Base-by-base conservation (phyloP, 2,329 filamentous ascomycete genomes). In the Paecilomyces variotii region DNA sequence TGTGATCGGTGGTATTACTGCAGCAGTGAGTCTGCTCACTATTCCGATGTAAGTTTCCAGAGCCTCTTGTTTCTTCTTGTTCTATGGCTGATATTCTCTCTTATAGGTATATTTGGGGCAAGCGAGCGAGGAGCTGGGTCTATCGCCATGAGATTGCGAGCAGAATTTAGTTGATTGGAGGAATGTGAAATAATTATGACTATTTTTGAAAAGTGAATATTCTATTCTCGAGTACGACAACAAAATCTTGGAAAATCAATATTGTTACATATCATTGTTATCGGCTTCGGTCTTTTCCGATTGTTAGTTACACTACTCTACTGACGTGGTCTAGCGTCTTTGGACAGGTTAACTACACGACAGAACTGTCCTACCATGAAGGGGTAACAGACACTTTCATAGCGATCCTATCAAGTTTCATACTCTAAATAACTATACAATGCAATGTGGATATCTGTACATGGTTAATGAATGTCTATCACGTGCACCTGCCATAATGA, bases 1-100 rank as follows among this genome's bases (percentile, higher is more conserved):
- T 53, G 67, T 71, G 9, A 70, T 75, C 54, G 73, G 73, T 3
- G 72, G 70, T 5, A 74, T 74, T 54, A 74, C 72, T 0, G 62
- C 70, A 24, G 70, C 56, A 1, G 66, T 67, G 9, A 67, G 67
- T 1, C 60, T 75, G 4, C 58, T 67, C 28, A 72, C 70, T 1
- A 66, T 73, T 35, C 71, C 72, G 1, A 73, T 74, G 68, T 68
- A 56, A 64, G 67, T 60, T 34, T 34, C 39, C 19, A 10, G 1
- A 45, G 7, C 5, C n/a, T n/a, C 39, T 19, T n/a, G 1, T 9
- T 24, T 24, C 2, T 32, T 32, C 30, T 32, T 32, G 62, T 56
- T 26, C 12, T 11, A 11, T 9, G 14, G 4, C 52, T 28, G n/a
- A 28, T 27, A 19, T 25, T 25, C 11, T 4, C n/a, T 25, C 6